A percentile compares a stretch with the other conserved stretches of the same genome.
Conservation (phyloP, 2,329 filamentous ascomycete genomes). For the Fusarium continuum region DNA sequence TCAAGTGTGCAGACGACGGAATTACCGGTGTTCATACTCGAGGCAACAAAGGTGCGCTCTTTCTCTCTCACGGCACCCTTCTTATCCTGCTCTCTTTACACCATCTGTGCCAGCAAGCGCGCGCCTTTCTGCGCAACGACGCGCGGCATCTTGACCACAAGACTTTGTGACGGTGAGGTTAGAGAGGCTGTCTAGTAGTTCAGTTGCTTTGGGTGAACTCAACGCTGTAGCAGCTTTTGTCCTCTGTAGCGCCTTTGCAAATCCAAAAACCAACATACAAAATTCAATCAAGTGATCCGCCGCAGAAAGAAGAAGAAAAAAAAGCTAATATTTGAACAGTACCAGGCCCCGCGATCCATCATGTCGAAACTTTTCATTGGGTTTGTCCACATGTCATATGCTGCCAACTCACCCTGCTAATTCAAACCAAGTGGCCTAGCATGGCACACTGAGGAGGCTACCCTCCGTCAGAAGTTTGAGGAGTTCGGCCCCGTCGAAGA, state of each 20-base stretch:
- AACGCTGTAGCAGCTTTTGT: neutral
- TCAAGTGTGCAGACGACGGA: neutral
- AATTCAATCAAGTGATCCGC: neutral
- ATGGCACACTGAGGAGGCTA: conserved; percentile 95
- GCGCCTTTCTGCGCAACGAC: conserved; percentile 13
- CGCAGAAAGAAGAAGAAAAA: conserved; percentile 18
- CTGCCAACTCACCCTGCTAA: conserved; percentile 35
- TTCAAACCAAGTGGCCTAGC: conserved; percentile 78
- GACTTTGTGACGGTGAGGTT: neutral
- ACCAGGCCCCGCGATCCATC: conserved; percentile 43
- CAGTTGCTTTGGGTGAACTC: neutral
- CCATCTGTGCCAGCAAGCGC: conserved; percentile 21
- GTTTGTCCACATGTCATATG: conserved; percentile 13
- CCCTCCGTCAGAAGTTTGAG: conserved; percentile 89
- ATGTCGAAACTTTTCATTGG: conserved; percentile 88
- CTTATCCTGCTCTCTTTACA: neutral
- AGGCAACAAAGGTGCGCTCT: conserved; percentile 30
- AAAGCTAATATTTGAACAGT: conserved; percentile 23
- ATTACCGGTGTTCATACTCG: neutral
- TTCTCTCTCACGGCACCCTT: conserved; percentile 3
- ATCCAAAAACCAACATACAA: neutral
- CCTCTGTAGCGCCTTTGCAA: neutral
- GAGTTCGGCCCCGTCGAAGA: conserved; percentile 92
- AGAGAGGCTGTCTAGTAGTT: neutral
- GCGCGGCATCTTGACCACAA: conserved; percentile 20